Percentiles rank a stretch among this genome's conserved stretches.
Evolutionary conservation across 805 yeast species (phyloP).

Genomic region (Debaryomyces prosopidis): DNA sequence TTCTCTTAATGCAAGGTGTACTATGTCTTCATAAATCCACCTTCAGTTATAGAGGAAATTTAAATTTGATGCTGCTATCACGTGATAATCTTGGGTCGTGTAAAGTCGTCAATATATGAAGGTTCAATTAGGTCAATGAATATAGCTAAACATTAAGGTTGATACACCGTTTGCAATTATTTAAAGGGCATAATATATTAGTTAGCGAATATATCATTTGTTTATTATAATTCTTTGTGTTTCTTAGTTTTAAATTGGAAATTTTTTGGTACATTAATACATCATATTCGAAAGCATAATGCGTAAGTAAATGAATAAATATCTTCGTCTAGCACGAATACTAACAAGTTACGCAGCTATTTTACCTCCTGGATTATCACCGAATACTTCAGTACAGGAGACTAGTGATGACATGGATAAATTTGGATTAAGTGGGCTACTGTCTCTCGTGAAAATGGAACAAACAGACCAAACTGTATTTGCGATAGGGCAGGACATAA

Average conservation of each 20-base stretch:
- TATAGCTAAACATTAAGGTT: too few relatives aligned
- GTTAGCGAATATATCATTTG: neutral
- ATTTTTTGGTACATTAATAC: too few relatives aligned
- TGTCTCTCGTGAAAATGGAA: slow-evolving; percentile 61
- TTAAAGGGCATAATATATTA: neutral
- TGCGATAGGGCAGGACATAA: slow-evolving; percentile 75
- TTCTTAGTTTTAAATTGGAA: too few relatives aligned
- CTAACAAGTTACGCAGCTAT: slow-evolving; percentile 15
- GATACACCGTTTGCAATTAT: neutral
- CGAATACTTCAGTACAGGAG: slow-evolving; percentile 6
- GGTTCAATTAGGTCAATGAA: neutral
- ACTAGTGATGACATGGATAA: slow-evolving; percentile 47
- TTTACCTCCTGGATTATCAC: slow-evolving; percentile 29
- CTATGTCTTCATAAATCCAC: neutral
- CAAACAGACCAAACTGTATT: slow-evolving; percentile 61
- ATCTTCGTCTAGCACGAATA: neutral
- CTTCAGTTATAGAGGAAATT: neutral
- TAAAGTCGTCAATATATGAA: neutral
- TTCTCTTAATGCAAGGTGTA: neutral
- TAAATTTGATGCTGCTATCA: neutral
- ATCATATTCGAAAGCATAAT: neutral
- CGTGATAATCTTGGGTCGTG: neutral
- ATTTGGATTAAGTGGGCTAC: slow-evolving; percentile 68
- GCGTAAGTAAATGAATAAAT: slow-evolving; percentile 8
- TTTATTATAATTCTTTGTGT: too few relatives aligned